Evolutionary conservation across 345 rosid species (phyloP), one percentile per base, ranked within the genome.

Genomic region (Eucalyptus cloeziana): DNA sequence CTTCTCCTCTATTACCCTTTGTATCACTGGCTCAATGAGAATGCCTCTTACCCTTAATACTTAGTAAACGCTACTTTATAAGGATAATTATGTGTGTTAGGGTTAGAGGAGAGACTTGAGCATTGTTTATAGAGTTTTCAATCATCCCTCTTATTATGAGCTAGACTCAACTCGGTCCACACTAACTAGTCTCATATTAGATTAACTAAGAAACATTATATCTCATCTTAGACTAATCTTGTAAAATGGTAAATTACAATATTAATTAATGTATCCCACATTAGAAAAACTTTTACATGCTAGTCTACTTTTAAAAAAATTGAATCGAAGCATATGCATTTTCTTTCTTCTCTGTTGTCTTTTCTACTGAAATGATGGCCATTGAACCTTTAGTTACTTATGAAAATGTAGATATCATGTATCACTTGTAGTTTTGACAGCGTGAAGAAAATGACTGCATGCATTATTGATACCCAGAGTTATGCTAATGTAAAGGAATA

Each of bases 171-270:
- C 10, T 52, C 10, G 4, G 8, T 52, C 0, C 24, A 52, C 58
- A 19, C 58, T 52, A 52, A 52, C 10, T 19, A 19, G 58, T 52
- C 10, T 52, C 1, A 19, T 19, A 52, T 52, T 52, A 52, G 2
- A 52, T 52, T 19, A 19, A 52, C 7, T 52, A 52, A 52, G 9
- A 52, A 19, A 19, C 0, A 0, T 7, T 52, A 0, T 1, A 52
- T 52, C 2, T 52, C 4, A 52, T 52, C 2, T 52, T 52, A 52
- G 24, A 52, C 24, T 1, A 52, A 52, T 19, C 2, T 0, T 0
- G 4, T 52, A 52, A 52, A 19, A 19, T 52, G 24, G 58, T 52
- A 52, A 52, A 52, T 52, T 52, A 52, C 58, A 52, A 52, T 19
- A 52, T 19, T 52, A 52, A 52, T 52, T 52, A 52, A 7, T 52